Conservation (phyloP, 371 early-diverging fungal species). For the Syncephalastrum sp. region DNA sequence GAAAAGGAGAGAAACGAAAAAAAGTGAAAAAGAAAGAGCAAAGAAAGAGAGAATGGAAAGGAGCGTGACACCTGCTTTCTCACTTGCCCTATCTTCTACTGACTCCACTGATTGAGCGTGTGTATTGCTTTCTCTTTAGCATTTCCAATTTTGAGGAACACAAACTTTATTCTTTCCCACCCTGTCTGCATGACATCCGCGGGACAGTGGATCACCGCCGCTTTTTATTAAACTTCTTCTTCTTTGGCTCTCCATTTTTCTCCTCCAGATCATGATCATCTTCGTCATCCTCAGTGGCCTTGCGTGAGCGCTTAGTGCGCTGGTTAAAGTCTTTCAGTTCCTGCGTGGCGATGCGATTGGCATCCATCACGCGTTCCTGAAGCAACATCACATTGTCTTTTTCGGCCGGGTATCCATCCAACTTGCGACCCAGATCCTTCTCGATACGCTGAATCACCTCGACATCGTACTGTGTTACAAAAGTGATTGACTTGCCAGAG, state of each 20-base stretch:
- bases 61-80: too few relatives aligned
- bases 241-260: constrained; percentile 17
- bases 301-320: constrained; percentile 37
- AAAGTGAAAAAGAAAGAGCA: too few relatives aligned
- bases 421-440: constrained; percentile 81
- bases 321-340: constrained; percentile 61
- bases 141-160: too few relatives aligned
- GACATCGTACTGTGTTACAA: constrained; percentile 97
- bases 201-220: constrained; percentile 3
- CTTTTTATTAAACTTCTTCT: constrained; percentile 28
- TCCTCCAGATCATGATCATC: constrained; percentile 53
- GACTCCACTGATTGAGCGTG: too few relatives aligned
- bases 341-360: constrained; percentile 77
- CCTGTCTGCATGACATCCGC: too few relatives aligned
- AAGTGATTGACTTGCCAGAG: constrained; percentile 90
- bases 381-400: constrained; percentile 87
- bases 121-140: too few relatives aligned
- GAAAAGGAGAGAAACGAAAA: too few relatives aligned
- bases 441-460: constrained; percentile 94
- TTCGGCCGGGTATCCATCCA: constrained; percentile 79
- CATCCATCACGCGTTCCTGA: constrained; percentile 93
- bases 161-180: too few relatives aligned
- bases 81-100: too few relatives aligned
- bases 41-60: too few relatives aligned
- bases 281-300: constrained; percentile 46